phyloP scores from a whole-genome alignment of 768 basidiomycete genomes.

The Termitomyces bulborhizus region DNA sequence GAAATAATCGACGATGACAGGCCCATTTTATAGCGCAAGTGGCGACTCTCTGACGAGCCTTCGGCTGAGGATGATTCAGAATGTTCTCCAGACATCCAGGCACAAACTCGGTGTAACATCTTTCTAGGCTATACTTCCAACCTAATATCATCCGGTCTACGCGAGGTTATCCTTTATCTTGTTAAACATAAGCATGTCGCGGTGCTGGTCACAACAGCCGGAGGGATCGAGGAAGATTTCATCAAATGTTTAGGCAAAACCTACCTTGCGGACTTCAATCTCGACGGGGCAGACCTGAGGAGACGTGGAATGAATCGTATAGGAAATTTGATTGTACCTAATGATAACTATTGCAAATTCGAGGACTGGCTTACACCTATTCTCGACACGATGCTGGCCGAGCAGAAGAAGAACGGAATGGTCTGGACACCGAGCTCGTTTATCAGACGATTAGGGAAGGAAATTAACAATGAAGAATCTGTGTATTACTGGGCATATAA shows the following conservation, averaged over 20 bases:
- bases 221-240: constrained; percentile 98
- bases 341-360: constrained; percentile 98
- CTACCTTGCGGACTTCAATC: constrained; percentile 87
- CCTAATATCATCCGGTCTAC: constrained; percentile 93
- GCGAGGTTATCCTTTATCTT: constrained; percentile 87
- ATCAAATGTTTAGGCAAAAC: constrained; percentile 99
- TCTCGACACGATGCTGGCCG: constrained; percentile 81
- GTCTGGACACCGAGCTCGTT: constrained; percentile 95
- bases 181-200: constrained; percentile 90
- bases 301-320: constrained; percentile 94
- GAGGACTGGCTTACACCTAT: constrained; percentile 99
- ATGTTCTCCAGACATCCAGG: constrained; percentile 55
- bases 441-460: constrained; percentile 90
- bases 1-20: not conserved
- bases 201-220: constrained; percentile 93
- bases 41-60: constrained; percentile 87
- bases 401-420: constrained; percentile 65
- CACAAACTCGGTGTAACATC: constrained; percentile 73
- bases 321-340: constrained; percentile 93
- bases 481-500: constrained; percentile 99
- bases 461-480: constrained; percentile 95
- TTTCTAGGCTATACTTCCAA: constrained; percentile 99
- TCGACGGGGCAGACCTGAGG: constrained; percentile 85
- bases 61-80: constrained; percentile 65
- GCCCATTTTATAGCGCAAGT: constrained; percentile 54